phyloP scores from a whole-genome alignment of 768 basidiomycete genomes.

The Strobilomyces confusus region DNA sequence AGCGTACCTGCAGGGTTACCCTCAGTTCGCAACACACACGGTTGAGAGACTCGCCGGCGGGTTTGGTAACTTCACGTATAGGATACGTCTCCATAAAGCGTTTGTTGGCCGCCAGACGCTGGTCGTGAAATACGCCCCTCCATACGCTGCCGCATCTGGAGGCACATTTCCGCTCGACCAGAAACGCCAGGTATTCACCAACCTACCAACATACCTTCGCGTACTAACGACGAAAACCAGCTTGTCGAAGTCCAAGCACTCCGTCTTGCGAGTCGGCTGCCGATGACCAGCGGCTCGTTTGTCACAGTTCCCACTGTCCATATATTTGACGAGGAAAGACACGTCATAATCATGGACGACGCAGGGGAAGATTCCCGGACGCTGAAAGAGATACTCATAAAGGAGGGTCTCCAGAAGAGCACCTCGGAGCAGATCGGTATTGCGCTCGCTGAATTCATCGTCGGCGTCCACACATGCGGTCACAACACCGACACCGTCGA shows the following conservation, averaged over 20 bases:
- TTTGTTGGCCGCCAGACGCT: constrained; percentile 43
- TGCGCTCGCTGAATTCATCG: constrained; percentile 55
- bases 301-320: constrained; percentile 49
- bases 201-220: background rate
- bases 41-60: constrained; percentile 49
- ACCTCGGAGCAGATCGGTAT: constrained; percentile 44
- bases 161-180: constrained; percentile 33
- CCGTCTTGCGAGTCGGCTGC: constrained; percentile 36
- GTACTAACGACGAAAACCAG: constrained; percentile 34
- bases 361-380: constrained; percentile 38
- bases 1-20: constrained; percentile 44
- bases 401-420: constrained; percentile 27
- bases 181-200: constrained; percentile 48
- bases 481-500: constrained; percentile 25
- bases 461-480: constrained; percentile 47
- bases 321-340: constrained; percentile 44
- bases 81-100: constrained; percentile 41
- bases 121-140: constrained; percentile 56
- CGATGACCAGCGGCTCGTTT: constrained; percentile 29
- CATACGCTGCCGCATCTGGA: constrained; percentile 34
- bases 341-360: constrained; percentile 63
- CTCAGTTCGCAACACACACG: constrained; percentile 39
- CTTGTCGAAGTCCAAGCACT: constrained; percentile 46
- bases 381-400: constrained; percentile 40
- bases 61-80: constrained; percentile 52